Evolutionary conservation across 139 green algal genomes (phyloP), one percentile per base, ranked within the genome.

Genomic region (Micractinium conductrix): DNA sequence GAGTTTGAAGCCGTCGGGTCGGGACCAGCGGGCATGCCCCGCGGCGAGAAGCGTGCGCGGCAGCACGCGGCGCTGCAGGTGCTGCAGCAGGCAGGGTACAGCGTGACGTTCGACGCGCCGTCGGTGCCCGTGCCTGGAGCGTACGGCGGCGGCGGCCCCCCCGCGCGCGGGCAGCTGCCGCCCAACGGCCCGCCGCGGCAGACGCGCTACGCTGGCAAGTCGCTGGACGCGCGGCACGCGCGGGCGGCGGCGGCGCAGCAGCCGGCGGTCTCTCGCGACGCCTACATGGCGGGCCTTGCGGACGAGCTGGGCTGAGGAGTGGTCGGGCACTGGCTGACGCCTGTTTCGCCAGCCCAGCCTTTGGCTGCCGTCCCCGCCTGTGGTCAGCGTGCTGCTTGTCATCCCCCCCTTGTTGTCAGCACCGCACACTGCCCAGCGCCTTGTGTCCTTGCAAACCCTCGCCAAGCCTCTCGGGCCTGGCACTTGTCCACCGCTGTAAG

Each of bases 241-340:
- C 44, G 30, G 45, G 44, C 69, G 44, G 79, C 67, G 8, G 79
- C 50, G 37, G 79, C 78, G 67, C 42, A 73, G 48, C 82, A 86
- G 62, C 70, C 68, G 82, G 65, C 30, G 35, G 42, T 73, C 48
- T n/a, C 45, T 0, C 65, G 43, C 0, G 37, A 71, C 42, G 19
- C 62, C 9, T 74, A 86, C 9, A 24, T 55, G 33, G 82, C 82
- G 4, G 55, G 70, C 2, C 42, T 81, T 43, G 21, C 62, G 0
- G 78, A 84, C 5, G 63, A 84, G 62, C 63, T 75, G 38, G 38
- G 78, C 38, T 55, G 55, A 67, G 40, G 55, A 67, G 33, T 1
- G 22, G 37, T 35, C 67, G 16, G 37, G 35, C n/a, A n/a, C 28
- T 40, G 62, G 26, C 62, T 70, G 28, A 9, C 62, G 17, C 17